Conservation (phyloP, 257 asterid genomes). For the Parsonsia alboflavescens region DNA sequence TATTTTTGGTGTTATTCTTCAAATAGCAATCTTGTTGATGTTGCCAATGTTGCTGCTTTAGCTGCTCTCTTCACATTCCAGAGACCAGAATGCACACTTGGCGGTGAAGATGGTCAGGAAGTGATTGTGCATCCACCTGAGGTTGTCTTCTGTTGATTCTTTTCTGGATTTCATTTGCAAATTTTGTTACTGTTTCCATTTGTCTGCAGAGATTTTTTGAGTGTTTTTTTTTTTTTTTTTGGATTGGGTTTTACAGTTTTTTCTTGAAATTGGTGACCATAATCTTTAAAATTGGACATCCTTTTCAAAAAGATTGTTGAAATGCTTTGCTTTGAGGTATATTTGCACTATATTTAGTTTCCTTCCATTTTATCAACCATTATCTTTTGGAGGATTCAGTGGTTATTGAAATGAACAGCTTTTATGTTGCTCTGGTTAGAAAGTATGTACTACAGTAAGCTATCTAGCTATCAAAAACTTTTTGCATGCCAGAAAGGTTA, state of each 20-base stretch:
- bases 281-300: neutral
- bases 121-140: conserved; percentile 75
- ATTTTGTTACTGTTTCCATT: neutral
- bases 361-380: neutral
- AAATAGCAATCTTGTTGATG: conserved; percentile 89
- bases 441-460: neutral
- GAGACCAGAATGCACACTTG: conserved; percentile 86
- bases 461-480: neutral
- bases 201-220: neutral
- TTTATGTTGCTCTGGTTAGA: neutral
- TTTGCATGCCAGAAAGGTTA: neutral
- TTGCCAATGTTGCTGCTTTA: conserved; percentile 92
- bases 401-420: neutral
- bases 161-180: neutral
- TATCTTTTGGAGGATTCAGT: neutral
- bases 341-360: neutral
- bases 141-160: conserved; percentile 26
- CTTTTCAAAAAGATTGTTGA: neutral
- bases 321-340: neutral
- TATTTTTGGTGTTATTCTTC: conserved; percentile 10
- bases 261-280: neutral
- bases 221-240: too few species aligned
- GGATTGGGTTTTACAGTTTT: too few species aligned
- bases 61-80: conserved; percentile 88
- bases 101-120: conserved; percentile 82